Conservation (phyloP, 2,329 filamentous ascomycete genomes). For the Reticulascus tulasneorum region DNA sequence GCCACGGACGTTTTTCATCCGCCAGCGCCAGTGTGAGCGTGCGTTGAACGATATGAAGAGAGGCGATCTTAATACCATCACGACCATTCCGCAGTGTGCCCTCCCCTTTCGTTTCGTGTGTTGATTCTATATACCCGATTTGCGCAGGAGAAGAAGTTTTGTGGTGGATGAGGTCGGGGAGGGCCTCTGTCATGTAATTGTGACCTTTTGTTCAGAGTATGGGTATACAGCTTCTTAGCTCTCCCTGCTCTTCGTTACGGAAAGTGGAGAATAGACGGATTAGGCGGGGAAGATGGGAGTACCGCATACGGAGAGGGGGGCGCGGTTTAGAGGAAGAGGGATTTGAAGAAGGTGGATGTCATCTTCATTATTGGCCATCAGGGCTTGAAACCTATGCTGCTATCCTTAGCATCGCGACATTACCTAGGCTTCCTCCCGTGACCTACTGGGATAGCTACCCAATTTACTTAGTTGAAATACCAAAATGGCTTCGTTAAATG, state of each 20-base stretch:
- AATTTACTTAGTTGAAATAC: slow-evolving; percentile 13
- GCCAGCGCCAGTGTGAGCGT: slow-evolving; percentile 1
- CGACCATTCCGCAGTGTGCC: slow-evolving; percentile 19
- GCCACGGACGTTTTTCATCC: not conserved
- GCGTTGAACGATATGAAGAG: slow-evolving; percentile 16
- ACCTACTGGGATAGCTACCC: slow-evolving; percentile 2
- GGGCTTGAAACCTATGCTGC: slow-evolving; percentile 7
- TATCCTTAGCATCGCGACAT: slow-evolving; percentile 8
- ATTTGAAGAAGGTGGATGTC: not conserved
- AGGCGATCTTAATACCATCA: slow-evolving; percentile 21
- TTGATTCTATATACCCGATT: slow-evolving; percentile 37
- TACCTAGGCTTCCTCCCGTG: slow-evolving; percentile 8
- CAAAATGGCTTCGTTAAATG: slow-evolving; percentile 3
- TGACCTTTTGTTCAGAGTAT: slow-evolving; percentile 4
- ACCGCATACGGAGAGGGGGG: not conserved
- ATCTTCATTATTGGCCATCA: not conserved
- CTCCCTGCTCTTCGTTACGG: not conserved
- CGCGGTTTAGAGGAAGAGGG: not conserved
- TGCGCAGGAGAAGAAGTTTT: slow-evolving; percentile 23
- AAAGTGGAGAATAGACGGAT: no score
- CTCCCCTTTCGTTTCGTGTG: slow-evolving; percentile 30
- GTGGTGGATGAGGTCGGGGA: slow-evolving; percentile 24
- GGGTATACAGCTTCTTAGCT: not conserved
- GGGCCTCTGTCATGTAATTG: slow-evolving; percentile 20
- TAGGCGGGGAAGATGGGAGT: slow-evolving; percentile 1